Evolutionary conservation across 805 yeast species (phyloP).

Genomic region (Ogataea philodendri): DNA sequence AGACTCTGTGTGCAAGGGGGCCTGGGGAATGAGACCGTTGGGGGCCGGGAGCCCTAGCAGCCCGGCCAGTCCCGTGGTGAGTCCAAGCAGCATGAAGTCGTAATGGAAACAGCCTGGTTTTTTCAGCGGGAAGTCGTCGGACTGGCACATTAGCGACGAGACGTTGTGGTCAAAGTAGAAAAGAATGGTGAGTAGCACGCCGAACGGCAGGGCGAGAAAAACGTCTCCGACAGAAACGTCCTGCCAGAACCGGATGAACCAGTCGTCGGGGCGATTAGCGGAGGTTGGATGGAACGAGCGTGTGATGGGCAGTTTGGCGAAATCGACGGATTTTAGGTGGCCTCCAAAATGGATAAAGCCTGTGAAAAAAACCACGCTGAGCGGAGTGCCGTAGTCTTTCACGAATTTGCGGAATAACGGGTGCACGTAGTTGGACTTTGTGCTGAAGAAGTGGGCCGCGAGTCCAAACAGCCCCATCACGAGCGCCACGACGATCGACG

Average conservation of each 20-base stretch:
- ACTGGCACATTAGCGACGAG: constrained; percentile 90
- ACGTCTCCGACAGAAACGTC: constrained; percentile 68
- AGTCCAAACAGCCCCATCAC: constrained; percentile 77
- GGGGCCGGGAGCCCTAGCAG: constrained; percentile 92
- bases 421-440: constrained; percentile 58
- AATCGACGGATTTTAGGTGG: constrained; percentile 50
- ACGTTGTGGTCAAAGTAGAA: constrained; percentile 96
- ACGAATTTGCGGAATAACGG: constrained; percentile 63
- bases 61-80: constrained; percentile 86
- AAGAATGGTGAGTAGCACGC: constrained; percentile 73
- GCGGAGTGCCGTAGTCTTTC: constrained; percentile 83
- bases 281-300: constrained; percentile 74
- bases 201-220: constrained; percentile 91
- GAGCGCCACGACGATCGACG: constrained; percentile 70
- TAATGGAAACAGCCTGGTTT: constrained; percentile 93
- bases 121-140: constrained; percentile 69
- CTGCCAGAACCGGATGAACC: constrained; percentile 78
- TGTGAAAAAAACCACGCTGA: constrained; percentile 82
- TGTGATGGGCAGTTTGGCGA: constrained; percentile 67
- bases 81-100: constrained; percentile 81
- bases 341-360: constrained; percentile 95
- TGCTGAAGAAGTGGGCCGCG: constrained; percentile 56
- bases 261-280: constrained; percentile 50
- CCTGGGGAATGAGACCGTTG: constrained; percentile 95
- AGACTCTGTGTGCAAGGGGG: constrained; percentile 87